Base-by-base conservation (phyloP, 805 yeast species). In the Wickerhamiella brachini region DNA sequence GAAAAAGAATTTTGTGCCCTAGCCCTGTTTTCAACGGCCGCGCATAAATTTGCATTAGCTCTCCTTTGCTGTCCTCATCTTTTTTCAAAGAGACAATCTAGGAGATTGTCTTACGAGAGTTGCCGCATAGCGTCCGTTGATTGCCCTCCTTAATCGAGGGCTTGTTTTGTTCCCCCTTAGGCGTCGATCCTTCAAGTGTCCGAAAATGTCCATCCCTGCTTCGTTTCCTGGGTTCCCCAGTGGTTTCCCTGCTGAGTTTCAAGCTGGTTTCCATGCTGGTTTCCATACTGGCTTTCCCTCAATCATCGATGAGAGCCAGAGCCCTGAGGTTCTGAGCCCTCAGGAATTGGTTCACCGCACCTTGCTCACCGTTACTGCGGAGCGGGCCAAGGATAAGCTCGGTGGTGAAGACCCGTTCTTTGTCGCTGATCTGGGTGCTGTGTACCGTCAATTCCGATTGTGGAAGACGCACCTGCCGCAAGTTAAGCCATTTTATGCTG, bases 401-500 rank as follows among this genome's bases (percentile, higher is more conserved):
- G 39, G 42, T 17, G 41, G 18, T 13, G 94, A 87, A 62, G 83
- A 84, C 60, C 79, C 97, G 6, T 90, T 90, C 62, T 90, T 82
- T 61, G 85, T 90, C 44, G 85, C 93, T 58, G 95, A 90, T 67
- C 67, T 87, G 54, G 86, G 85, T 26, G 81, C 83, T 60, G 75
- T 93, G 37, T 71, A 71, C 53, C 73, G 81, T 52, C 73, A 87
- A 50, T 74, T 73, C 54, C 55, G 66, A n/a, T 69, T 77, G 42
- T 90, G 97, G 97, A 62, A 64, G 26, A 48, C 57, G 21, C 65
- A 71, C 41, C 71, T 90, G 60, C 95, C 96, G 20, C 71, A 80
- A 44, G 81, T 90, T 38, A 75, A 77, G 51, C 95, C 97, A n/a
- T 82, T 76, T 62, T 90, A 89, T 67, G 98, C 98, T 18, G 93